A percentile compares a stretch with the other conserved stretches of the same genome.
phyloP scores from a whole-genome alignment of 1,139 yeast genomes.

The Scheffersomyces segobiensis region DNA sequence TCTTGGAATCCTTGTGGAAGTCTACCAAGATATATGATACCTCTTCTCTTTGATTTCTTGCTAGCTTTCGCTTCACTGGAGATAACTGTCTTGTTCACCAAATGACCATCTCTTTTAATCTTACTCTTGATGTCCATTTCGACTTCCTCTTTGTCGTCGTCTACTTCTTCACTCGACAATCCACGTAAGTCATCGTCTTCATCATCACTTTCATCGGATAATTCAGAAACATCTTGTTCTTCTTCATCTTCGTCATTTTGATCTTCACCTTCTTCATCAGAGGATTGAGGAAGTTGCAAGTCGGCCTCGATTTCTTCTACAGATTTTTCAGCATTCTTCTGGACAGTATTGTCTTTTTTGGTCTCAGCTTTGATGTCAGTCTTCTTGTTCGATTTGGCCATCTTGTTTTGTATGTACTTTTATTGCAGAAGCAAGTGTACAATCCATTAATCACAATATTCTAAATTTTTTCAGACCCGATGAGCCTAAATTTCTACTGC shows the following conservation, averaged over 20 bases:
- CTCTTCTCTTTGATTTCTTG: constrained; percentile 37
- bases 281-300: constrained; percentile 28
- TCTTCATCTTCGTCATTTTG: constrained; percentile 18
- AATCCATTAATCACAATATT: neutral
- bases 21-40: constrained; percentile 87
- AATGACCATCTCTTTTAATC: constrained; percentile 14
- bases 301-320: constrained; percentile 31
- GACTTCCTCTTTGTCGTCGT: constrained; percentile 21
- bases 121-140: constrained; percentile 8
- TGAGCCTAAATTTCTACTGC: constrained; percentile 6
- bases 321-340: constrained; percentile 16
- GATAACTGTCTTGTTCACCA: constrained; percentile 18
- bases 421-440: neutral
- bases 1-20: constrained; percentile 93
- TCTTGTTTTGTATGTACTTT: constrained; percentile 1
- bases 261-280: constrained; percentile 27
- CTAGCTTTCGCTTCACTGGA: constrained; percentile 23
- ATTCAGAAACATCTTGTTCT: constrained; percentile 14
- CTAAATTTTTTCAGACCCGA: constrained; percentile 6
- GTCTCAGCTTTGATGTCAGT: constrained; percentile 2
- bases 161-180: constrained; percentile 13
- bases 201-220: constrained; percentile 18
- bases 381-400: constrained; percentile 8
- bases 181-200: constrained; percentile 11
- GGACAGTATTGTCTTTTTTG: constrained; percentile 2